phyloP scores from a whole-genome alignment of 2,329 filamentous ascomycete genomes.

The Triangularia verruculosa region DNA sequence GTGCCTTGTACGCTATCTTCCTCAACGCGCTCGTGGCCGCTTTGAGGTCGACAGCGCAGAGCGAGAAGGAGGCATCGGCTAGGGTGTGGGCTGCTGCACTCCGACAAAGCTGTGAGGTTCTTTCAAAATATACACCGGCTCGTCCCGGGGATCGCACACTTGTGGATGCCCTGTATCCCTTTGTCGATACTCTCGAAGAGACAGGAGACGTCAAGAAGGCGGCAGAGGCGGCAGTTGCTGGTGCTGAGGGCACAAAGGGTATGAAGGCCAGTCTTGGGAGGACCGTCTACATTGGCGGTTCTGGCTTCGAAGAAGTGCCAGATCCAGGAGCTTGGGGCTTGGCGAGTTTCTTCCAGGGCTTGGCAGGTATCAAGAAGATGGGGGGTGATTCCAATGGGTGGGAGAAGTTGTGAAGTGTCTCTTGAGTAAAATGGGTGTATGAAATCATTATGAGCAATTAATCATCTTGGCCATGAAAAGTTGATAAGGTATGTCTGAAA shows the following conservation, averaged over 20 bases:
- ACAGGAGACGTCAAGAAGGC: conserved; percentile 68
- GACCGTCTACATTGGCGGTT: conserved; percentile 77
- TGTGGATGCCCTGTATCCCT: conserved; percentile 85
- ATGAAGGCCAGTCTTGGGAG: conserved; percentile 89
- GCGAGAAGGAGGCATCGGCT: conserved; percentile 39
- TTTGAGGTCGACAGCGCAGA: conserved; percentile 40
- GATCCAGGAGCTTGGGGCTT: conserved; percentile 71
- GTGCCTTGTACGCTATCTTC: conserved; percentile 73
- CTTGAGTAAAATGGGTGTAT: neutral
- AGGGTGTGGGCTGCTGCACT: conserved; percentile 62
- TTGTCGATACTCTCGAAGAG: conserved; percentile 67
- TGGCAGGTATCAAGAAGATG: conserved; percentile 50
- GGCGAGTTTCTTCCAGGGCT: conserved; percentile 74
- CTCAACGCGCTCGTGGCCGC: conserved; percentile 77
- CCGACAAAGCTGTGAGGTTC: conserved; percentile 63
- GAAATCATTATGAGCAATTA: neutral
- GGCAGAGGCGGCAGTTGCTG: conserved; percentile 69
- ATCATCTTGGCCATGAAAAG: too few relatives aligned
- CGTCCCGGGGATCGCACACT: conserved; percentile 85
- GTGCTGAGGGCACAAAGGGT: conserved; percentile 79
- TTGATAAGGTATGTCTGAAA: neutral
- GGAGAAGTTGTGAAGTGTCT: conserved; percentile 20
- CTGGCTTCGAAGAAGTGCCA: conserved; percentile 66
- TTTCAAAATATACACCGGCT: conserved; percentile 85
- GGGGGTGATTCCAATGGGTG: conserved; percentile 19